Evolutionary conservation across 345 rosid genomes (phyloP).

Genomic region (Cardamine occulta): DNA sequence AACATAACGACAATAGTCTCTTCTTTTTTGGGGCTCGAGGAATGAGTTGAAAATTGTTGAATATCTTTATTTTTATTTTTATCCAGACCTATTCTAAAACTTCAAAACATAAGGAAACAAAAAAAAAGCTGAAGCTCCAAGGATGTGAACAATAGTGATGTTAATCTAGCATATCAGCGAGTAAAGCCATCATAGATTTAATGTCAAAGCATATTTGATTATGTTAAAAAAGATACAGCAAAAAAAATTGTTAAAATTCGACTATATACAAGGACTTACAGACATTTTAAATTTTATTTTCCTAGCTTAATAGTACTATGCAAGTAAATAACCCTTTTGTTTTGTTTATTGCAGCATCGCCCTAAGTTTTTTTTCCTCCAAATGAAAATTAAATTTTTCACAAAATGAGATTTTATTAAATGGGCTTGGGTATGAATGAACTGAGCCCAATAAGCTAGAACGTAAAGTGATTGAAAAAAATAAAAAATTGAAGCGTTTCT

Average conservation of each 20-base stretch:
- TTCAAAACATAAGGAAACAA: neutral
- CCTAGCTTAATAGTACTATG: too few relatives aligned
- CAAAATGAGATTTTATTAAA: neutral
- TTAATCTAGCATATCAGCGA: neutral
- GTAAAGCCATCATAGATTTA: neutral
- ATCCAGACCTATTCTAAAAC: neutral
- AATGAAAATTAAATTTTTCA: neutral
- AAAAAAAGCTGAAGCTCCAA: neutral
- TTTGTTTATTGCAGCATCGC: too few relatives aligned
- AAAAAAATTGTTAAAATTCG: neutral
- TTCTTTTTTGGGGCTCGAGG: constrained; percentile 32
- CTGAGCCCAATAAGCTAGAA: constrained; percentile 10
- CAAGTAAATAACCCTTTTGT: too few relatives aligned
- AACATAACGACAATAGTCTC: constrained; percentile 1
- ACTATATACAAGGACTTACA: neutral
- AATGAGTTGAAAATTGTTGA: neutral
- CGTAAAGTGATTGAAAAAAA: too few relatives aligned
- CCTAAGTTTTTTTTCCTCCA: neutral
- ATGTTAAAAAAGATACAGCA: neutral
- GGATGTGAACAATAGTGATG: neutral
- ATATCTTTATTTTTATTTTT: neutral
- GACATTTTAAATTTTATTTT: too few relatives aligned
- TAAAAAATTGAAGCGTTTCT: neutral
- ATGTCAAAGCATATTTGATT: neutral
- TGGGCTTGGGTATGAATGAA: constrained; percentile 9